Evolutionary conservation across 2,329 filamentous ascomycete genomes (phyloP), one percentile per base, ranked within the genome.

Genomic region (Ceratocystis variospora): DNA sequence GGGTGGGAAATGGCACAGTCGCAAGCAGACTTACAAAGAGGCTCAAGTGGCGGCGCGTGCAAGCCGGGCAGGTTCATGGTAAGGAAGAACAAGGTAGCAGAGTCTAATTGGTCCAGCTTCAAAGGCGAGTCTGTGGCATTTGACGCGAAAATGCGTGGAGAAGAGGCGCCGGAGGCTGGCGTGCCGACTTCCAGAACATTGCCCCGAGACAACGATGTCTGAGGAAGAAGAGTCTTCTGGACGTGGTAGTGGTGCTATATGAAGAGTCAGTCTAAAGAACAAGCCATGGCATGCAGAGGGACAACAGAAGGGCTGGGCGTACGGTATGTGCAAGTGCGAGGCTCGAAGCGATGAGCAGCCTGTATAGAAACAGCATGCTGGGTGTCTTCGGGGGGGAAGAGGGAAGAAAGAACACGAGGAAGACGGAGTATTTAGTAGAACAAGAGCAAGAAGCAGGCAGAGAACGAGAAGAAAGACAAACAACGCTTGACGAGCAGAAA

Each of bases 291-390:
- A 59, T 25, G 5, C 7, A 2, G 12, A 15, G 22, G 15, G 31
- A 57, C 22, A 15, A 7, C 17, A 41, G 33, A 28, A 4, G 50
- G 48, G 8, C 19, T 25, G 19, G 19, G 25, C 63, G 59, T 57
- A 65, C 63, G n/a, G 31, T 63, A 19, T 63, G 61, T 15, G 61
- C 61, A 31, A 63, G 61, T 63, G 46, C 61, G 31, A 63, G 37
- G 31, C 63, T 53, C 15, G 63, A 37, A 61, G 41, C 57, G 53
- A 55, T 28, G 22, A 61, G 45, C 10, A 45, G 7, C 28, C 17
- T 31, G 28, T 48, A 46, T 28, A 53, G 2, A 17, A 22, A 37
- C 41, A 61, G 65, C 46, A 61, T 63, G 22, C 22, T 41, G 55
- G 22, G 33, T 15, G 44, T 33, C 41, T 57, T 17, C 3, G 28